These are phyloP conservation scores for apple (Malus domestica) DNA, from an alignment of 306 rosid genomes.

Conservation along the genomic window DNA sequence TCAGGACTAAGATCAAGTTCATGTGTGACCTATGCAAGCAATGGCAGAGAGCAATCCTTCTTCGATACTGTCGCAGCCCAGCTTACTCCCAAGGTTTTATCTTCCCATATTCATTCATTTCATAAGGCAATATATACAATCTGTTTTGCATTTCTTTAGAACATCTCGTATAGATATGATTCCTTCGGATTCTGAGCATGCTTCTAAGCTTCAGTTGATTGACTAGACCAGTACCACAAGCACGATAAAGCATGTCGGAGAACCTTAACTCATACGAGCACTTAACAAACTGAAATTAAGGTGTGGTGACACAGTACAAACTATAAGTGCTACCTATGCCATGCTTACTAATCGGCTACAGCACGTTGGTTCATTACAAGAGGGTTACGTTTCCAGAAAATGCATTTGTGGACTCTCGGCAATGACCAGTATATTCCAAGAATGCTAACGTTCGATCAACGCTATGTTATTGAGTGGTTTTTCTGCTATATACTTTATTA, in stretches of 20 bases:
- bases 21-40: constrained; percentile 46
- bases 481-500: neutral
- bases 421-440: neutral
- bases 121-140: neutral
- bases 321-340: neutral
- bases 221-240: neutral
- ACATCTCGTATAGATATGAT: neutral
- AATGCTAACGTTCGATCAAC: neutral
- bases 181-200: neutral
- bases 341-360: neutral
- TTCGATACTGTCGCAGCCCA: constrained; percentile 77
- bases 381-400: neutral
- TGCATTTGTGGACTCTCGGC: neutral
- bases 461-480: neutral
- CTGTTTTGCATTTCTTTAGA: neutral
- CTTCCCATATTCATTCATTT: neutral
- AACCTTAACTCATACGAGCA: neutral
- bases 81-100: constrained; percentile 59
- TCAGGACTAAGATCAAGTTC: constrained; percentile 68
- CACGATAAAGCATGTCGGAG: neutral
- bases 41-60: constrained; percentile 62
- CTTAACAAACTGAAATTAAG: neutral
- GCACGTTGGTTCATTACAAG: neutral
- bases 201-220: neutral
- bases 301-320: neutral